phyloP scores from a whole-genome alignment of 768 basidiomycete species.

The Kwoniella bestiolae region DNA sequence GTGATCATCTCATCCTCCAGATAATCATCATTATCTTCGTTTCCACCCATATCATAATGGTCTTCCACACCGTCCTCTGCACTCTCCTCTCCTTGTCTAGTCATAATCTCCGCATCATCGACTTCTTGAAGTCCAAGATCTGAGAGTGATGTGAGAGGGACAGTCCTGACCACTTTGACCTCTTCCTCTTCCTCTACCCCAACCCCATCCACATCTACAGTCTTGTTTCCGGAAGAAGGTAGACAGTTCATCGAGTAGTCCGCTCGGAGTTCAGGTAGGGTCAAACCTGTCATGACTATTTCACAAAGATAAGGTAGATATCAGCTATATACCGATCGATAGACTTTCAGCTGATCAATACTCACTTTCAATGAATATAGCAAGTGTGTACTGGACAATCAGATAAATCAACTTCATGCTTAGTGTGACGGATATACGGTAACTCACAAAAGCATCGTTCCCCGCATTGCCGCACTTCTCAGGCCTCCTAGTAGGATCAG shows the following conservation, averaged over 20 bases:
- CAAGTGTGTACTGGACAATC: slow-evolving; percentile 37
- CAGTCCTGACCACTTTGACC: not conserved
- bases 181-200: no score
- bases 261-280: slow-evolving; percentile 37
- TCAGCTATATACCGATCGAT: no score
- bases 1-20: slow-evolving; percentile 38
- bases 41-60: not conserved
- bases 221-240: no score
- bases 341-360: no score
- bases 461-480: slow-evolving; percentile 49
- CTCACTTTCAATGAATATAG: slow-evolving; percentile 47
- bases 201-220: no score
- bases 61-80: not conserved
- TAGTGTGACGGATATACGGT: not conserved
- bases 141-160: not conserved
- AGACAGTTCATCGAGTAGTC: slow-evolving; percentile 24
- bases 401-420: not conserved
- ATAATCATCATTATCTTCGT: slow-evolving; percentile 31
- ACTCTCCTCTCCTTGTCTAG: not conserved
- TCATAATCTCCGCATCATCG: not conserved
- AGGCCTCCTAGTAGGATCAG: slow-evolving; percentile 14
- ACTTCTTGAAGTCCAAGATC: not conserved
- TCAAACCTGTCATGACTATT: slow-evolving; percentile 33
- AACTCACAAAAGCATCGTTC: slow-evolving; percentile 49
- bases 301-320: not conserved